Percentiles rank a stretch among this genome's conserved stretches.
These are phyloP conservation scores for Echium plantagineum DNA, from an alignment of 257 asterid species.

Conservation along the genomic window DNA sequence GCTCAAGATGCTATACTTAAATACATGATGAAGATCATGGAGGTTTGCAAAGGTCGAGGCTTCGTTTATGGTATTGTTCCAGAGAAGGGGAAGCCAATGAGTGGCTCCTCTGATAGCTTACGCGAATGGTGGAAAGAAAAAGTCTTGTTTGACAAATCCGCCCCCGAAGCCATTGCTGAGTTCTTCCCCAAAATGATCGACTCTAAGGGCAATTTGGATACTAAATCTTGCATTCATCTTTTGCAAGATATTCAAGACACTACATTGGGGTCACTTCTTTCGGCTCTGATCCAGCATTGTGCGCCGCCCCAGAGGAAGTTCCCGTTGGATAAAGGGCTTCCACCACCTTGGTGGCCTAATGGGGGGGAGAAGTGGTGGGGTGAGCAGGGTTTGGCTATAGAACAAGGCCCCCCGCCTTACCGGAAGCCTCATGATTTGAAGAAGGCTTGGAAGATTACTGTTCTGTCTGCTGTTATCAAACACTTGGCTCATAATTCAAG, in stretches of 20 bases:
- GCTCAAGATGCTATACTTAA: constrained; percentile 49
- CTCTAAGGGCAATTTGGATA: constrained; percentile 6
- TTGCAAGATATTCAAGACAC: constrained; percentile 50
- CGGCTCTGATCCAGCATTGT: constrained; percentile 59
- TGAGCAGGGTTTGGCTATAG: constrained; percentile 33
- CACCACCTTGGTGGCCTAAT: constrained; percentile 78
- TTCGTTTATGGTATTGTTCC: constrained; percentile 67
- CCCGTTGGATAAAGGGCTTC: constrained; percentile 39
- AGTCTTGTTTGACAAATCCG: constrained; percentile 32
- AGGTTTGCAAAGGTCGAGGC: constrained; percentile 53
- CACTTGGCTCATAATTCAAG: constrained; percentile 40
- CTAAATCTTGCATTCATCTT: constrained; percentile 24
- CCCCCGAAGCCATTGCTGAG: constrained; percentile 33
- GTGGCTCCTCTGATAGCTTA: constrained; percentile 49
- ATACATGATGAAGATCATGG: constrained; percentile 61
- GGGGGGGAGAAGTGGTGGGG: constrained; percentile 66
- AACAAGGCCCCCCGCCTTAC: constrained; percentile 54
- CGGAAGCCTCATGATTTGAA: constrained; percentile 53
- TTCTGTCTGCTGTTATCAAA: constrained; percentile 45
- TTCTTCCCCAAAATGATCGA: constrained; percentile 27
- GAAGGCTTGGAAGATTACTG: constrained; percentile 51
- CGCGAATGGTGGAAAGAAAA: constrained; percentile 60
- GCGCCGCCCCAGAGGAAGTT: constrained; percentile 53
- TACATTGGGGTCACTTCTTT: constrained; percentile 51
- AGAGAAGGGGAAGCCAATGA: constrained; percentile 42